Percentiles rank a stretch among this genome's conserved stretches.
Evolutionary conservation across 1,284 basidiomycete genomes (phyloP).

Genomic region (Coriolopsis trogii): DNA sequence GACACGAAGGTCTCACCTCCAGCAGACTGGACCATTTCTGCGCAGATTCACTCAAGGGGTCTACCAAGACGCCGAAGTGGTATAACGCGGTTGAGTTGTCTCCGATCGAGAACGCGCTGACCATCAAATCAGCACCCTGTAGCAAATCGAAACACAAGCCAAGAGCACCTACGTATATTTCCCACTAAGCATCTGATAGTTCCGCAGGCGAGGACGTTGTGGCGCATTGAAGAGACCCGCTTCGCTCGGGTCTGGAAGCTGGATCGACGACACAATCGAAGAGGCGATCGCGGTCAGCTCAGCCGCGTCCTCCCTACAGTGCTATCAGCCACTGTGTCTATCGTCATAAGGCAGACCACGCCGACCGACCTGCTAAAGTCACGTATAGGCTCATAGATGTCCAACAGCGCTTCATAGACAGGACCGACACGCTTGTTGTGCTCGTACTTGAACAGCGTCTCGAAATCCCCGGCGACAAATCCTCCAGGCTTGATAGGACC

Average conservation of each 20-base stretch:
- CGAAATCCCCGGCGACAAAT: slow-evolving; percentile 72
- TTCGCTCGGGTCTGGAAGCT: slow-evolving; percentile 71
- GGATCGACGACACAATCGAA: slow-evolving; percentile 71
- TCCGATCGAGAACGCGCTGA: slow-evolving; percentile 72
- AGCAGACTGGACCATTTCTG: slow-evolving; percentile 86
- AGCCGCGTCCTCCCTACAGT: slow-evolving; percentile 52
- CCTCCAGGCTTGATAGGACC: slow-evolving; percentile 60
- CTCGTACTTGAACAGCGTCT: slow-evolving; percentile 73
- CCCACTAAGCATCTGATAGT: slow-evolving; percentile 61
- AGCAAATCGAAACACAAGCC: neutral
- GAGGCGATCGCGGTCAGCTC: slow-evolving; percentile 66
- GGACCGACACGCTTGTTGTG: slow-evolving; percentile 68
- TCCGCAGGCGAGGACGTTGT: slow-evolving; percentile 54
- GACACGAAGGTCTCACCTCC: slow-evolving; percentile 46
- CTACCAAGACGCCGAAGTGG: slow-evolving; percentile 77
- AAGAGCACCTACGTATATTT: slow-evolving; percentile 62
- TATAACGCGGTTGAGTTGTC: slow-evolving; percentile 68
- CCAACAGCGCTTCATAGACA: slow-evolving; percentile 64
- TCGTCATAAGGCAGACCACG: neutral
- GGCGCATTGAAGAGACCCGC: slow-evolving; percentile 72
- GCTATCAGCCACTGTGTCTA: neutral
- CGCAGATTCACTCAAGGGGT: slow-evolving; percentile 85
- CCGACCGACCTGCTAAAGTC: slow-evolving; percentile 21
- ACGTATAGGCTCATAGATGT: slow-evolving; percentile 46
- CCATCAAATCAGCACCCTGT: neutral